Base-by-base conservation (phyloP, 2,329 filamentous ascomycete species). In the Coniochaeta prunicola region DNA sequence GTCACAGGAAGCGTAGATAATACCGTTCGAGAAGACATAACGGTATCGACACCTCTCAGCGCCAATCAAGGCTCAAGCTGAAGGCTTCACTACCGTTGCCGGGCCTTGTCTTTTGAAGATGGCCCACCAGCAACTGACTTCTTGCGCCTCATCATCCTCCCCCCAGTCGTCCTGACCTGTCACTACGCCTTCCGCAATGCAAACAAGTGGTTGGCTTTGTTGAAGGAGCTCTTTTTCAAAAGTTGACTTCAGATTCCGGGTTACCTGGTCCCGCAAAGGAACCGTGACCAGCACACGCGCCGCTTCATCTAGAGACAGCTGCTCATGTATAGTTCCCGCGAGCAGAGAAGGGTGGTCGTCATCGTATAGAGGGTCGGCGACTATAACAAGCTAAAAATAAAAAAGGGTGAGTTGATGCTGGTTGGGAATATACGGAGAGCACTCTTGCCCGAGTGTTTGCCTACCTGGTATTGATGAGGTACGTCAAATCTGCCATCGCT, bases 351-450 rank as follows among this genome's bases (percentile, higher is more conserved):
- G 91, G 68, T 97, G 94, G 4, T 89, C 82, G 55, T 92, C 45
- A 21, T 92, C 91, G 73, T 97, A 97, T 21, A 99, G 77, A 0
- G 91, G 84, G 71, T 99, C 94, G 2, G 93, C 91, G 2, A 86
- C 91, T 2, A 99, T 79, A 48, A 97, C 85, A 58, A 96, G 76
- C 78, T 88, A 70, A 15, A 55, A 21, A 1, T 34, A 62, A 48
- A 8, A 50, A 15, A 33, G n/a, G n/a, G n/a, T n/a, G n/a, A n/a
- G n/a, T n/a, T n/a, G n/a, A n/a, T n/a, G n/a, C n/a, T n/a, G n/a
- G n/a, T n/a, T n/a, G n/a, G n/a, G n/a, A n/a, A n/a, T n/a, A n/a
- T n/a, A n/a, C n/a, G n/a, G n/a, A n/a, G n/a, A n/a, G n/a, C n/a
- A n/a, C n/a, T 33, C 6, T 5, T 8, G 4, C 2, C 13, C 30